Base-by-base conservation (phyloP, 805 yeast species). In the Ogataea saltuana region DNA sequence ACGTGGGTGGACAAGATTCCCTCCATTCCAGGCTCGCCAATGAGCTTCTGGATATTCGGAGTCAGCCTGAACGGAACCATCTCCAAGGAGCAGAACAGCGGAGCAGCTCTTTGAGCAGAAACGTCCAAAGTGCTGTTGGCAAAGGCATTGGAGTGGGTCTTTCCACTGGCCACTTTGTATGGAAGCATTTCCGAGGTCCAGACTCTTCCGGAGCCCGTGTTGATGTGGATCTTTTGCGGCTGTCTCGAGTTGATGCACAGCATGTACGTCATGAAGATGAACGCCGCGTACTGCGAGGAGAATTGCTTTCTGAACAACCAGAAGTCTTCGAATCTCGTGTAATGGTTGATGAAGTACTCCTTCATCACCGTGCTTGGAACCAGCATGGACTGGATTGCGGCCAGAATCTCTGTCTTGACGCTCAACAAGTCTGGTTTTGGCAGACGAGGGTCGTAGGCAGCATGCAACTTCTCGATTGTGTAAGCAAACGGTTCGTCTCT, bases 101-200 rank as follows among this genome's bases (percentile, higher is more conserved):
- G 99, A 0, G 85, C 77, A 2, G 80, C 78, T 46, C 80, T 73
- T 37, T 74, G 77, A 36, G 64, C 71, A 6, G 75, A 69, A 4
- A 72, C 72, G 52, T 73, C 79, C 47, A 74, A 59, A 6, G 73
- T 62, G 29, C 76, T 74, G 55, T 65, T 70, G 55, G 67, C 70
- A 51, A 62, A 65, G 7, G 68, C 67, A 39, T 61, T 70, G 27
- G 66, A 64, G 33, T 66, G 67, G 8, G 70, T 67, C 50, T 68
- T 68, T 46, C 70, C 70, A 53, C 76, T 70, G 40, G 86, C 83
- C 53, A 83, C 76, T 67, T 86, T 84, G 56, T 89, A 83, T 12
- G 99, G 99, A 42, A 93, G 71, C 96, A 93, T 90, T 59, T 95
- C 99, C 5, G 91, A 81, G 0, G 97, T 89, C 82, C 93, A 87